Percentiles rank a stretch among this genome's conserved stretches.
These are phyloP conservation scores for Neurospora tetrasperma DNA, from an alignment of 495 filamentous ascomycete genomes.

Conservation along the genomic window DNA sequence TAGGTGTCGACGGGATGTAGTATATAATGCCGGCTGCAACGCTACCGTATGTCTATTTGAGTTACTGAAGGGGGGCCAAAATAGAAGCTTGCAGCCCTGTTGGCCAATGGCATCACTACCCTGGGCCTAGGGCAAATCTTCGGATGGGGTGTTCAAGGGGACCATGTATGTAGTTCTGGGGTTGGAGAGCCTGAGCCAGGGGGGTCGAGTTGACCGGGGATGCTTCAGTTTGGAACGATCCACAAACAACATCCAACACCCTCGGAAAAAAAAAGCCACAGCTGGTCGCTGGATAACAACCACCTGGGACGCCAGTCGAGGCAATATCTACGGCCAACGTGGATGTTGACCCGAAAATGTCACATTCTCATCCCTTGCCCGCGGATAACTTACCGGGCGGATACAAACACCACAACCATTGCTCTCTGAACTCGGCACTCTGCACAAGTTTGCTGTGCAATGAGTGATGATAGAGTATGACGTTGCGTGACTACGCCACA, in stretches of 20 bases:
- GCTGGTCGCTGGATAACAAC: background rate
- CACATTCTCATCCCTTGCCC: background rate
- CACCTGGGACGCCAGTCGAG: background rate
- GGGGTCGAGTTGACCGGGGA: background rate
- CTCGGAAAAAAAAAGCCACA: background rate
- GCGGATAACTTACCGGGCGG: conserved; percentile 1
- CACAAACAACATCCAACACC: background rate
- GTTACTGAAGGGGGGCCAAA: background rate
- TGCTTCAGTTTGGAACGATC: background rate
- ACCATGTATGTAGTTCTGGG: background rate
- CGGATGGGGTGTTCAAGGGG: background rate
- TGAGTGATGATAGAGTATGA: conserved; percentile 10
- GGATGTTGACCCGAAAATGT: background rate
- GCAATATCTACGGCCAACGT: background rate
- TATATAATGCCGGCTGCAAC: background rate
- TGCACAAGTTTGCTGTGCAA: background rate
- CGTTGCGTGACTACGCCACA: conserved; percentile 15
- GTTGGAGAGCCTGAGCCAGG: background rate
- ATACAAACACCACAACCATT: too few species aligned
- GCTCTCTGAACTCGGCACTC: conserved; percentile 3
- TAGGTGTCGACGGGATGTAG: background rate
- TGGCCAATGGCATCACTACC: background rate
- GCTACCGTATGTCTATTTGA: background rate
- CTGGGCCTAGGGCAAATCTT: background rate
- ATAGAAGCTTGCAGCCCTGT: background rate